Base-by-base conservation (phyloP, 75 land plant species). In the Ceratopteris richardii region DNA sequence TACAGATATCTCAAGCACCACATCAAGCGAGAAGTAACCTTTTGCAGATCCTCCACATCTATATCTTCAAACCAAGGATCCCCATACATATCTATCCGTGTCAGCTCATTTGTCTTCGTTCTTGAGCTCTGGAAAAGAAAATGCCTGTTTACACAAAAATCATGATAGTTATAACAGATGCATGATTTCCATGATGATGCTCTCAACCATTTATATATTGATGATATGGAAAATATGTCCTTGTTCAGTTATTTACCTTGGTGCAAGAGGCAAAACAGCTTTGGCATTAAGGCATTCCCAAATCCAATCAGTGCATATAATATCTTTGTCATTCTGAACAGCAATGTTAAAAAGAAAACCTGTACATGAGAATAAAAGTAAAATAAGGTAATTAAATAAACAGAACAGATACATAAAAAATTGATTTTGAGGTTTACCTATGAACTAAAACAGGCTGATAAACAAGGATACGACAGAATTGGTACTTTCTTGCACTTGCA, bases 161-260 rank as follows among this genome's bases (percentile, higher is more conserved):
- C 9, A 5, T 28, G 39, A 57, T 17, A 46, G 48, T 46, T 2
- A 46, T 46, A 17, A 2, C 14, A 5, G 21, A 5, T 17, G 17
- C 48, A 33, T 33, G 37, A 9, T n/a, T n/a, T n/a, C n/a, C n/a
- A n/a, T n/a, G n/a, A n/a, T n/a, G n/a, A n/a, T n/a, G n/a, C n/a
- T n/a, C n/a, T n/a, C n/a, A n/a, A n/a, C n/a, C n/a, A n/a, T n/a
- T n/a, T n/a, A n/a, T n/a, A n/a, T n/a, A n/a, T n/a, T n/a, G n/a
- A n/a, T n/a, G n/a, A n/a, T n/a, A n/a, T n/a, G n/a, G n/a, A n/a
- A n/a, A n/a, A n/a, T n/a, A n/a, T n/a, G n/a, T n/a, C n/a, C n/a
- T n/a, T n/a, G n/a, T n/a, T n/a, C n/a, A n/a, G n/a, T n/a, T 29
- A 40, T 12, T 23, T 25, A 72, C 75, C 66, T 72, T 50, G 75